A percentile compares a stretch with the other conserved stretches of the same genome.
Evolutionary conservation across 768 basidiomycete genomes (phyloP).

Genomic region (Lactifluus subvellereus): DNA sequence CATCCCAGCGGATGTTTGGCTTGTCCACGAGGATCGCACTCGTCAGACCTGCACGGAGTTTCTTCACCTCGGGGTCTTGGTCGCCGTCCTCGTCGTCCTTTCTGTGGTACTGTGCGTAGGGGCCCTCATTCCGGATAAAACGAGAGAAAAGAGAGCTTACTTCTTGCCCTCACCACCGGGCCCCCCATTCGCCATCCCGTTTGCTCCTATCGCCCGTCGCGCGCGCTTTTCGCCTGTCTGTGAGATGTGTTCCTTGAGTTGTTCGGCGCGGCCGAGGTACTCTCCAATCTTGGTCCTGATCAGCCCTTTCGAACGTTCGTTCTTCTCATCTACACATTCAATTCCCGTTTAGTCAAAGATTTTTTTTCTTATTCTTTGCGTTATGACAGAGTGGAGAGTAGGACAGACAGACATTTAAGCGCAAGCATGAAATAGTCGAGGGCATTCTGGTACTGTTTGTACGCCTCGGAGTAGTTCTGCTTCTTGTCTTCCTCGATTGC

Average conservation of each 20-base stretch:
- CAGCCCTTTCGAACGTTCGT: slow-evolving; percentile 81
- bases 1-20: slow-evolving; percentile 97
- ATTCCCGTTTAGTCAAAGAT: background rate
- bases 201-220: slow-evolving; percentile 45
- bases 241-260: slow-evolving; percentile 76
- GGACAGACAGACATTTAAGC: slow-evolving; percentile 64
- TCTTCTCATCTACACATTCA: slow-evolving; percentile 70
- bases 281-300: slow-evolving; percentile 87
- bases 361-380: background rate
- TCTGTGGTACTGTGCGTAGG: slow-evolving; percentile 24
- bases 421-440: slow-evolving; percentile 99
- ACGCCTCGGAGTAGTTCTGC: slow-evolving; percentile 90
- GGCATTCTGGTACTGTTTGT: slow-evolving; percentile 91
- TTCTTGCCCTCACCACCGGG: slow-evolving; percentile 33
- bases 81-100: slow-evolving; percentile 61
- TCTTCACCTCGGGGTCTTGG: slow-evolving; percentile 90
- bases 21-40: slow-evolving; percentile 89
- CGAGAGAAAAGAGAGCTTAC: slow-evolving; percentile 28
- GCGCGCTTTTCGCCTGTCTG: slow-evolving; percentile 57
- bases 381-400: background rate
- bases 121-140: slow-evolving; percentile 1
- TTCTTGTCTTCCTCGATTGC: slow-evolving; percentile 92
- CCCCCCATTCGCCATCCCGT: slow-evolving; percentile 40
- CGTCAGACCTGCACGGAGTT: slow-evolving; percentile 84
- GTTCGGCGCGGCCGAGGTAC: slow-evolving; percentile 89